Evolutionary conservation across 768 basidiomycete species (phyloP), one percentile per base, ranked within the genome.

Genomic region (Pleurotus citrinopileatus): DNA sequence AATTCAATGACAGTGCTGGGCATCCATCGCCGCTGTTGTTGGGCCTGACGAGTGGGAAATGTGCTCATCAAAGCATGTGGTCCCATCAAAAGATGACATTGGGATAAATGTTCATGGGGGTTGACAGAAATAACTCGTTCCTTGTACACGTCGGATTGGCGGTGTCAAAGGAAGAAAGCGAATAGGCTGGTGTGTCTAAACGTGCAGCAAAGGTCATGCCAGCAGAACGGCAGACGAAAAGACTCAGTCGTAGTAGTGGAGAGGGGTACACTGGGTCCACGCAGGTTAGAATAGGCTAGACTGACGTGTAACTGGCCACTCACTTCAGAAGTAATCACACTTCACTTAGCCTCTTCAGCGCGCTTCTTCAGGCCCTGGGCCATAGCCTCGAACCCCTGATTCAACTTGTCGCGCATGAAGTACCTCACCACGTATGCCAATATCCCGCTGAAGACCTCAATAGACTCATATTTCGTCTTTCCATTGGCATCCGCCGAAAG

Each of bases 401-500:
- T 63, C 46, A 88, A 62, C 38, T 77, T 74, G 12, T 60, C 56
- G 12, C 73, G 67, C 12, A 82, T 61, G 51, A 79, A 72, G 36
- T 71, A 67, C 58, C 70, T 73, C 50, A 87, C 66, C 8, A 82
- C 1, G 59, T 85, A 82, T 32, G 84, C 85, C 9, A 80, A 52
- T 1, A 77, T 15, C 0, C 86, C 86, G 15, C 66, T 65, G 48
- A 87, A 89, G 25, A 81, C 82, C 61, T 86, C 84, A 7, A 75
- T 66, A 4, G 78, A 81, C 65, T 89, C 85, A 57, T 90, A 90
- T 44, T 73, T 76, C 25, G 85, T 87, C 59, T 71, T 70, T 59
- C 79, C 77, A 32, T 77, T 81, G 1, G 70, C 73, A 36, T 73
- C 78, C 7, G 76, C 70, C 26, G 70, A 78, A 50, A 90, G 63